Percentiles rank a stretch among this genome's conserved stretches.
phyloP scores from a whole-genome alignment of 1,284 basidiomycete species.

The Afroboletus lepidellus region DNA sequence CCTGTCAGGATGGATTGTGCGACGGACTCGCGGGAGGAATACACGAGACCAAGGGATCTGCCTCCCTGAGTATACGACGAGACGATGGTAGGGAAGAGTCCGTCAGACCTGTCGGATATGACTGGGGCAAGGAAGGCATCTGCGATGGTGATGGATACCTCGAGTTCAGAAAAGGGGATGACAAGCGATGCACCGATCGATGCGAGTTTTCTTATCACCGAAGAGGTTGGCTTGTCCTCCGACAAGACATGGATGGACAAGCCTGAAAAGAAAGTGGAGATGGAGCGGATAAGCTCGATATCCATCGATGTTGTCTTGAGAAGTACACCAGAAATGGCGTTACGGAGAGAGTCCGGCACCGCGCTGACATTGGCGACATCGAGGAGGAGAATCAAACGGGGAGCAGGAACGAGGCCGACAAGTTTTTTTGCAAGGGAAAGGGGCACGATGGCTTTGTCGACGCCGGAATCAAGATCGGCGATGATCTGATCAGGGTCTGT shows the following conservation, averaged over 20 bases:
- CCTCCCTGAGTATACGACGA: slow-evolving; percentile 72
- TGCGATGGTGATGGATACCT: slow-evolving; percentile 69
- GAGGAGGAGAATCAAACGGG: slow-evolving; percentile 73
- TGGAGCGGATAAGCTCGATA: slow-evolving; percentile 67
- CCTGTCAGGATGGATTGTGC: slow-evolving; percentile 86
- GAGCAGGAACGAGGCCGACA: slow-evolving; percentile 65
- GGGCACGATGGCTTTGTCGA: slow-evolving; percentile 75
- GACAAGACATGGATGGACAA: slow-evolving; percentile 65
- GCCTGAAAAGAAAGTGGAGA: slow-evolving; percentile 71
- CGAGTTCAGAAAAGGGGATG: slow-evolving; percentile 69
- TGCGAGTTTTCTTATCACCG: slow-evolving; percentile 55
- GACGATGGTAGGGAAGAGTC: slow-evolving; percentile 91
- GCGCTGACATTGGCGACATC: slow-evolving; percentile 72
- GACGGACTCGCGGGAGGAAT: slow-evolving; percentile 91
- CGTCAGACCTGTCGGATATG: slow-evolving; percentile 86
- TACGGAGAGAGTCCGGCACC: slow-evolving; percentile 69
- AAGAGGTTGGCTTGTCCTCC: slow-evolving; percentile 50
- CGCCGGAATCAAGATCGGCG: slow-evolving; percentile 71
- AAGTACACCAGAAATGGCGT: slow-evolving; percentile 73
- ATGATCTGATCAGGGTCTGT: slow-evolving; percentile 58
- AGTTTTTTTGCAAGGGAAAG: slow-evolving; percentile 64
- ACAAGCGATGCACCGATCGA: slow-evolving; percentile 67
- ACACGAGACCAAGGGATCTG: slow-evolving; percentile 89
- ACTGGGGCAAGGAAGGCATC: slow-evolving; percentile 86
- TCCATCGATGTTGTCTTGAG: slow-evolving; percentile 69